phyloP scores from a whole-genome alignment of 1,284 basidiomycete species.

The Tylopilus sp. region DNA sequence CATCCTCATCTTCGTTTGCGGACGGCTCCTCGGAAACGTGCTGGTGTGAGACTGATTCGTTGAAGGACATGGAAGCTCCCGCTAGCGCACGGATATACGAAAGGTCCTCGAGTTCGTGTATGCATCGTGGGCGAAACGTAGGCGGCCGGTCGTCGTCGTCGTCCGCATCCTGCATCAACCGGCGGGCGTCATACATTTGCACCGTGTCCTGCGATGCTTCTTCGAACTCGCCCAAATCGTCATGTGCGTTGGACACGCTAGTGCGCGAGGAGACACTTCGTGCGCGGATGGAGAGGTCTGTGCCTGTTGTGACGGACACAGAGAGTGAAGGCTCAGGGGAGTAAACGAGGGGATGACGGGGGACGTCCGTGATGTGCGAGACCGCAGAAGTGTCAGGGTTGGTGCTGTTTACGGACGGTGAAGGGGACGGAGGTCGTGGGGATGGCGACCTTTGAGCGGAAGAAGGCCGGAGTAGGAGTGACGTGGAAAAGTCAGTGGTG shows the following conservation, averaged over 20 bases:
- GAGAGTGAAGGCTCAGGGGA: slow-evolving; percentile 38
- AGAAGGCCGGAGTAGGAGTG: slow-evolving; percentile 25
- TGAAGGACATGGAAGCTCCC: slow-evolving; percentile 10
- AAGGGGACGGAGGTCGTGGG: not conserved
- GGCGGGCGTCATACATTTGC: slow-evolving; percentile 14
- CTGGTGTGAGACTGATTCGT: slow-evolving; percentile 1
- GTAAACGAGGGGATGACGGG: slow-evolving; percentile 31
- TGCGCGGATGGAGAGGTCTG: slow-evolving; percentile 35
- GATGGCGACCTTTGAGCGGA: not conserved
- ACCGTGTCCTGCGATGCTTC: slow-evolving; percentile 20
- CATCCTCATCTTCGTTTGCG: not conserved
- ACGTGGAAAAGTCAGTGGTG: slow-evolving; percentile 21
- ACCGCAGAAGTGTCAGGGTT: slow-evolving; percentile 12
- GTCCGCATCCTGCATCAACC: slow-evolving; percentile 20
- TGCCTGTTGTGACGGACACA: slow-evolving; percentile 35
- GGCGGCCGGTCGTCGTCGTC: slow-evolving; percentile 19
- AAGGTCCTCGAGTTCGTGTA: slow-evolving; percentile 49
- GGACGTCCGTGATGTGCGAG: slow-evolving; percentile 31
- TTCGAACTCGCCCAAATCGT: slow-evolving; percentile 6
- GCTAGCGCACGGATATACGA: slow-evolving; percentile 32
- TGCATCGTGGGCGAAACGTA: slow-evolving; percentile 37
- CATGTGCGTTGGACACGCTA: slow-evolving; percentile 28
- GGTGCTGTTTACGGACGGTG: not conserved
- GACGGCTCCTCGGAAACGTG: not conserved
- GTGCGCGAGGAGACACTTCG: slow-evolving; percentile 31